Evolutionary conservation across 1,139 yeast genomes (phyloP), one percentile per base, ranked within the genome.

Genomic region (Yamadazyma blattariae): DNA sequence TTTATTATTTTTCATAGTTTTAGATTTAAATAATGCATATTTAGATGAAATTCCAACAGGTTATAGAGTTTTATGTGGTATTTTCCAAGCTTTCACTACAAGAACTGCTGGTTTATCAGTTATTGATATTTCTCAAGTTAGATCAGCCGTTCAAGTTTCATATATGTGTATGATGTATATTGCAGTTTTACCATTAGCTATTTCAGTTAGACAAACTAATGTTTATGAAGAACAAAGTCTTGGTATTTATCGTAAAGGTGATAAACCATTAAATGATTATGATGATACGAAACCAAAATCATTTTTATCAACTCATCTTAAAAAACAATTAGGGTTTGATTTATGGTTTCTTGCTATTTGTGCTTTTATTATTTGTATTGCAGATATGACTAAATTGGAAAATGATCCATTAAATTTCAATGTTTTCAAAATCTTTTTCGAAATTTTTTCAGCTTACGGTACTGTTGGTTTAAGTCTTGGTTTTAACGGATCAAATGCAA

Each of bases 121-220:
- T 25, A 74, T 90, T 22, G 79, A 83, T 56, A 60, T 92, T 29
- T 66, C 87, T 4, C 57, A 60, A 30, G 66, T 92, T 35, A 95
- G 89, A 52, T 92, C 96, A 0, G 95, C 96, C 0, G 86, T 92
- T 31, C 96, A 88, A 57, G 95, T 92, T 27, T 82, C 95, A 51
- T 94, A 94, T 57, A 74, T 89, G 81, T 73, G 92, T 44, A 90
- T 92, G 97, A 92, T 92, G 98, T 92, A 94, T 64, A 88, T 94
- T 22, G 90, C 97, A 6, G 97, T 92, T 33, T 69, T 90, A 53
- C 99, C 99, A 0, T 67, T 92, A 51, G 98, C 98, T 27, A 92
- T 92, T 50, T 87, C 97, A 30, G 89, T 92, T 47, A 81, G 99
- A 62, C 77, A 97, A 56, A 92, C 98, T 16, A 92, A 92, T 56